Conservation (phyloP, 129 eudicot species). For the Lonicera japonica region DNA sequence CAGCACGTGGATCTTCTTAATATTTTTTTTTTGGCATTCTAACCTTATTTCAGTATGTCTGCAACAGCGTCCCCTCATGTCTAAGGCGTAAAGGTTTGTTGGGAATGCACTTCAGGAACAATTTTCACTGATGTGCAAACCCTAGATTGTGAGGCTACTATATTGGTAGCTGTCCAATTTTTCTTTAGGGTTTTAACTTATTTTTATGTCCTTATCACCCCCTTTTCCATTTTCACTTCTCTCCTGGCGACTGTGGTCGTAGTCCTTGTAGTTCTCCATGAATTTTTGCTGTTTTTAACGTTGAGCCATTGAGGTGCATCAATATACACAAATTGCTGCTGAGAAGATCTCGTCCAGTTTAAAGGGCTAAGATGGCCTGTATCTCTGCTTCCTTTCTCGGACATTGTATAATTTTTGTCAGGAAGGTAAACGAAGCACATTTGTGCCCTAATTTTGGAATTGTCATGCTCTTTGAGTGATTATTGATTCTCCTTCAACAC, state of each 20-base stretch:
- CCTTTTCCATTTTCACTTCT: slow-evolving; percentile 17
- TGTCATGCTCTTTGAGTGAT: slow-evolving; percentile 27
- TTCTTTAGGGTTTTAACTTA: slow-evolving; percentile 20
- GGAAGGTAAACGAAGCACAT: slow-evolving; percentile 43
- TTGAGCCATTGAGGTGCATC: slow-evolving; percentile 47
- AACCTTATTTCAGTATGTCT: slow-evolving; percentile 38
- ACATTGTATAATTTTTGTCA: slow-evolving; percentile 27
- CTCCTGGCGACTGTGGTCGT: slow-evolving; percentile 22
- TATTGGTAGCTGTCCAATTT: slow-evolving; percentile 18
- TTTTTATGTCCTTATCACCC: slow-evolving; percentile 24
- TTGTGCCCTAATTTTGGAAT: slow-evolving; percentile 34
- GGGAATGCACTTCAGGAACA: slow-evolving; percentile 23
- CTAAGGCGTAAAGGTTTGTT: slow-evolving; percentile 34
- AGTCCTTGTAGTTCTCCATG: slow-evolving; percentile 39
- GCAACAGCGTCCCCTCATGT: slow-evolving; percentile 37
- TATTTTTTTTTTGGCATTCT: slow-evolving; percentile 15
- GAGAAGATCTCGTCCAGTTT: slow-evolving; percentile 43
- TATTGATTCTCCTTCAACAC: slow-evolving; percentile 20
- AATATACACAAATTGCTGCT: slow-evolving; percentile 41
- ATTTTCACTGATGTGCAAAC: slow-evolving; percentile 32
- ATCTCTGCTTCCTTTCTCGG: slow-evolving; percentile 36
- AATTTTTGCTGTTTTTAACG: slow-evolving; percentile 23
- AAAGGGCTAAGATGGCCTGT: slow-evolving; percentile 48
- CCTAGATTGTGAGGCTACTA: slow-evolving; percentile 16
- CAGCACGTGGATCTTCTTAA: slow-evolving; percentile 22